Base-by-base conservation (phyloP, 345 rosid species). In the Corchorus olitorius region DNA sequence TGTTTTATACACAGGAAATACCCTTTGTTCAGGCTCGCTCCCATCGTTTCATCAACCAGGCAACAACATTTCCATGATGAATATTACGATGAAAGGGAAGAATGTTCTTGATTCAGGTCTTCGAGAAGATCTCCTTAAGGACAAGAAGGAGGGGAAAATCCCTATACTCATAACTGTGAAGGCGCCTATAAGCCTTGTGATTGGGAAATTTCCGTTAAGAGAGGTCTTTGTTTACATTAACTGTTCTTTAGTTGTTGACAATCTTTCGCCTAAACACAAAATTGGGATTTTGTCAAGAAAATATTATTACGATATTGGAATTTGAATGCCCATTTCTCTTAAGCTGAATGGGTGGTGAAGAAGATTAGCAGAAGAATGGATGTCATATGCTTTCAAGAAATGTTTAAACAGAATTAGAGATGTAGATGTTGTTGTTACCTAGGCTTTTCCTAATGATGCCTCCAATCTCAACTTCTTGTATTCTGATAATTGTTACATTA, bases 241-340 rank as follows among this genome's bases (percentile, higher is more conserved):
- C 46, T 84, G 88, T 64, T 56, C 80, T 41, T 62, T 88, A 83
- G 81, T 88, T 65, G 86, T 89, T 34, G 87, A 88, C 80, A 89
- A 54, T 78, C 59, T 89, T 80, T 34, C 78, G 3, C 81, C 84
- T 0, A 74, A 64, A 16, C 80, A 80, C 81, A 34, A 78, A 73
- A 78, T 79, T 2, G 50, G 53, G 58, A 78, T 88, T 37, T 16
- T 89, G 35, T 85, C 89, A 5, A 73, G 71, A 3, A 48, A 20
- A 3, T 89, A 85, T 73, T 1, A 4, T 10, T 85, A 84, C 65
- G 16, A 65, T 1, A 6, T 85, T 33, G 55, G 48, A 39, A 33
- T 83, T 35, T 81, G 75, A 79, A 1, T 33, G 33, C 3, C 61
- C 61, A 27, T 20, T 33, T 9, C 33, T 56, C 61, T 19, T 56